Evolutionary conservation across 2,329 filamentous ascomycete genomes (phyloP), one percentile per base, ranked within the genome.

Genomic region (Balansia obtecta): DNA sequence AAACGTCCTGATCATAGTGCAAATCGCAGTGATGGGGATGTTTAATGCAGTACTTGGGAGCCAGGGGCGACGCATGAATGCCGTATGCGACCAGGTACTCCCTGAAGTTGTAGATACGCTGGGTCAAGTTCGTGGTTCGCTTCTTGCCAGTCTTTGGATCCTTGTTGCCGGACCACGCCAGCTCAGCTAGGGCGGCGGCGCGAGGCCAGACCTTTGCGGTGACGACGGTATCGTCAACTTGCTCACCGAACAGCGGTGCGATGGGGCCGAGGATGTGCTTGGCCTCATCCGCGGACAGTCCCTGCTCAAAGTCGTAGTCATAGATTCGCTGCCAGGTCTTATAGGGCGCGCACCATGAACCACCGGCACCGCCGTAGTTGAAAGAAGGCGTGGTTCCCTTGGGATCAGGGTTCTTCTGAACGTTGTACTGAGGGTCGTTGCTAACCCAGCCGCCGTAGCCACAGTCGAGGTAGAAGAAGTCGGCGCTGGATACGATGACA

Each of bases 301-400:
- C 71, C 44, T 61, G 54, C 0, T 73, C 73, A 59, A 79, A 78
- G 63, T 79, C 75, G 60, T 72, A 79, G 66, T 76, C 68, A 63
- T 79, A 79, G 62, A 79, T 77, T 46, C 75, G 74, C 60, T 79
- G 76, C 75, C 75, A 79, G 18, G 74, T 77, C 61, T 79, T 79
- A 68, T 78, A 79, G 0, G 76, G 76, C 0, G 70, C 71, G 57
- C 76, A 79, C 75, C 75, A 79, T n/a, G 71, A 75, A 16, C 75
- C 76, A 39, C 76, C 75, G 20, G 50, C 54, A 43, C 70, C 76
- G n/a, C 66, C 67, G 58, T 73, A 79, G 67, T 79, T 79, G 70
- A 77, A 78, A 57, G 66, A 76, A 4, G 68, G 60, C 1, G 59
- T 61, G 16, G 58, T 59, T 12, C 49, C 53, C 0, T 50, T 47